phyloP scores from a whole-genome alignment of 1,284 basidiomycete genomes.

The Ustilago lituana region DNA sequence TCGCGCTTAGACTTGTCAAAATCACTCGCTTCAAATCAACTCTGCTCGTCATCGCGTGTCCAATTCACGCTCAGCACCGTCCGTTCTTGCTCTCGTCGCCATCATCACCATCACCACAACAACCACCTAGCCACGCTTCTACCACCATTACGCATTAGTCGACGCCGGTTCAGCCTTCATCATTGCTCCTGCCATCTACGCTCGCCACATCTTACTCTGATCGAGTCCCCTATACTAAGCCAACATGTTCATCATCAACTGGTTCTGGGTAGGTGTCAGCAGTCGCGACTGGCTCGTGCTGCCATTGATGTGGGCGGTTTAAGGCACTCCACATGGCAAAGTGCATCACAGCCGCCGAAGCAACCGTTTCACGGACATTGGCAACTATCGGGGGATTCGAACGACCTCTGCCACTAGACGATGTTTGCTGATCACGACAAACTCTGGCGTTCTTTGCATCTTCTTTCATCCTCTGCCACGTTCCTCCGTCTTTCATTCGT shows the following conservation, averaged over 20 bases:
- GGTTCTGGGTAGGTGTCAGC: conserved; percentile 64
- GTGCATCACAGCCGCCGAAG: too few relatives aligned
- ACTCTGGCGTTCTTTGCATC: background rate
- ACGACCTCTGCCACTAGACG: background rate
- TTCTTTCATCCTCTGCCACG: background rate
- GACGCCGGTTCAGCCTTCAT: background rate
- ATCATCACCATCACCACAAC: conserved; percentile 8
- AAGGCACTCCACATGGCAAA: too few relatives aligned
- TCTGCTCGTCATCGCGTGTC: too few relatives aligned
- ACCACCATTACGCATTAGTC: background rate
- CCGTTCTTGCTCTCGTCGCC: conserved; percentile 8
- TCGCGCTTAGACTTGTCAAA: too few relatives aligned
- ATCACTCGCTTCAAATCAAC: background rate
- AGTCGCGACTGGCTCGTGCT: too few relatives aligned
- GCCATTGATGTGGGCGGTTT: too few relatives aligned
- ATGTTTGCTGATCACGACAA: conserved; percentile 4
- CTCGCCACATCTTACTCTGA: conserved; percentile 5
- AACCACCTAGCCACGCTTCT: background rate
- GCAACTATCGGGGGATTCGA: too few relatives aligned
- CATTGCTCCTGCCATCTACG: background rate
- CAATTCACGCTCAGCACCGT: conserved; percentile 33
- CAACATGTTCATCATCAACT: conserved; percentile 66
- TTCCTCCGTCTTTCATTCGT: too few relatives aligned
- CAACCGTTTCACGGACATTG: too few relatives aligned
- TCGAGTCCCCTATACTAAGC: too few relatives aligned